Evolutionary conservation across 2,329 filamentous ascomycete species (phyloP).

Genomic region (Chaetomiaceae sp.): DNA sequence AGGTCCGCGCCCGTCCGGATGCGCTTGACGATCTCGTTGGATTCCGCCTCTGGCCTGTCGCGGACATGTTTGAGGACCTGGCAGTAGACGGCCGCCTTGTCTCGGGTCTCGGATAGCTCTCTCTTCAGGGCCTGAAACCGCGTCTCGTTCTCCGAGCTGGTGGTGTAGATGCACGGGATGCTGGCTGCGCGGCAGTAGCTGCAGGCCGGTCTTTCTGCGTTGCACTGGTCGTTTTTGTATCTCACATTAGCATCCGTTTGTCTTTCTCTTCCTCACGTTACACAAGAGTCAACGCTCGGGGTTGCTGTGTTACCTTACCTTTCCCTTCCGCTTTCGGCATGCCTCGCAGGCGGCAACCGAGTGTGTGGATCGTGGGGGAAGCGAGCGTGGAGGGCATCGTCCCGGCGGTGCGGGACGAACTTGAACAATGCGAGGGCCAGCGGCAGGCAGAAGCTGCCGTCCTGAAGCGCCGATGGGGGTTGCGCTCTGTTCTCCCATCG

Average conservation of each 20-base stretch:
- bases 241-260: neutral
- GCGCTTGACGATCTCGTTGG: conserved; percentile 29
- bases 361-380: neutral
- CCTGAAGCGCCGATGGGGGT: neutral
- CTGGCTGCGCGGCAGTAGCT: conserved; percentile 21
- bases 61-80: conserved; percentile 24
- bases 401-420: too few species aligned
- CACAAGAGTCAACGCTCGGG: too few species aligned
- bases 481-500: neutral
- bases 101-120: conserved; percentile 21
- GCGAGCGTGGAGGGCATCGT: too few species aligned
- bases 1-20: conserved; percentile 31
- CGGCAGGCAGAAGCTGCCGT: neutral
- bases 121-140: conserved; percentile 27
- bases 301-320: neutral
- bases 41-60: conserved; percentile 24
- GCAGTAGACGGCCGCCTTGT: conserved; percentile 20
- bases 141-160: conserved; percentile 21
- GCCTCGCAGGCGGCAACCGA: conserved; percentile 1
- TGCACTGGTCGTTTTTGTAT: conserved; percentile 19
- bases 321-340: conserved; percentile 3
- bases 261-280: too few species aligned
- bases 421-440: neutral
- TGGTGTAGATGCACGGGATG: conserved; percentile 26
- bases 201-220: conserved; percentile 25